Conservation (phyloP, 2,329 filamentous ascomycete genomes). For the Aspergillus fumigatiaffinis region DNA sequence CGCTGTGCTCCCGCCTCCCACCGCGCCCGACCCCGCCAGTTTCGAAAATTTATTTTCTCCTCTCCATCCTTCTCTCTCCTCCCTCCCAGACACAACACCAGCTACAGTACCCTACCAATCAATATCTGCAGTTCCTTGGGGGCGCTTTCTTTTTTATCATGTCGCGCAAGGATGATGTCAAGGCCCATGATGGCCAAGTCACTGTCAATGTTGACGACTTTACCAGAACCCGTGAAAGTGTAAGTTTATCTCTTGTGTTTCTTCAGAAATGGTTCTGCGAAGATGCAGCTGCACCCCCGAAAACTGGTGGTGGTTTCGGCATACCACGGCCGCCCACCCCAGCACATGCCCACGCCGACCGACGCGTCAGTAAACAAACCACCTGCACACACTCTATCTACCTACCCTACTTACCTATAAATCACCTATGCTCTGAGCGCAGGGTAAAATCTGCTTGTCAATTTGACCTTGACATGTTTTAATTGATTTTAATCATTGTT, state of each 20-base stretch:
- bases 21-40: constrained; percentile 14
- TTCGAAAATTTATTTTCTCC: constrained; percentile 17
- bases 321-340: neutral
- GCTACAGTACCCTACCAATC: neutral
- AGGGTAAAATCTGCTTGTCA: neutral
- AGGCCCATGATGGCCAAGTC: constrained; percentile 31
- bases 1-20: constrained; percentile 10
- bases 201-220: constrained; percentile 66
- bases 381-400: neutral
- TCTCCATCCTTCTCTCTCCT: constrained; percentile 14
- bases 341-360: neutral
- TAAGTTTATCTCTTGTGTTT: constrained; percentile 49
- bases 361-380: constrained; percentile 13
- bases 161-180: constrained; percentile 36
- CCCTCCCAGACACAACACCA: constrained; percentile 2
- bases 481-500: neutral
- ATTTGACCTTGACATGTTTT: neutral
- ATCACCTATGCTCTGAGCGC: neutral
- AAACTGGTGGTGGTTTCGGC: constrained; percentile 1
- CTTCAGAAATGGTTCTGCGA: neutral
- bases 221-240: constrained; percentile 73
- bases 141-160: constrained; percentile 48
- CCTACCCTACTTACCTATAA: too few species aligned
- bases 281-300: constrained; percentile 3
- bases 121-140: neutral